phyloP scores from a whole-genome alignment of 805 yeast species.

The Zygosaccharomyces bailii region DNA sequence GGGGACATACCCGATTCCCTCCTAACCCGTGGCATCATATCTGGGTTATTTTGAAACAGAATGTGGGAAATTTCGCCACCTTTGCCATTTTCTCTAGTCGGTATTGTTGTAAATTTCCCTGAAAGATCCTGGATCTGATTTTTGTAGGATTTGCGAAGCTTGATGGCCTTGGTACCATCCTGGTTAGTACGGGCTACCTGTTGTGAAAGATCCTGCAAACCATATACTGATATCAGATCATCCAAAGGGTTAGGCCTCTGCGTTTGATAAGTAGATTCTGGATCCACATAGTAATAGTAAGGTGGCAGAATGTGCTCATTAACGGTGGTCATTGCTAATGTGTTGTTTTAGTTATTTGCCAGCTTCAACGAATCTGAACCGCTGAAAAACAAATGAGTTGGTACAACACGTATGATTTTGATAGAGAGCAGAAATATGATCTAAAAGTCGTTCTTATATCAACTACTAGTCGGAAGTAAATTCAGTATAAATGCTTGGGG shows the following conservation, averaged over 20 bases:
- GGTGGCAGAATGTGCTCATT: conserved; percentile 29
- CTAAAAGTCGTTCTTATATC: too few relatives aligned
- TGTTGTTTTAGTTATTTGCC: neutral
- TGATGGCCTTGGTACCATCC: conserved; percentile 88
- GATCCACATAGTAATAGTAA: conserved; percentile 42
- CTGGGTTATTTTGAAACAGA: conserved; percentile 35
- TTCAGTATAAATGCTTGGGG: too few relatives aligned
- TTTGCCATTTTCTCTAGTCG: conserved; percentile 42
- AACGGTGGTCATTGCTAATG: conserved; percentile 14
- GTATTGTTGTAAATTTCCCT: conserved; percentile 63
- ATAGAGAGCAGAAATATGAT: neutral
- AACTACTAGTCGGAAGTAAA: too few relatives aligned
- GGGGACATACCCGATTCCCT: conserved; percentile 28
- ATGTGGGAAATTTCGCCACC: conserved; percentile 37
- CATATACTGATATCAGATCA: conserved; percentile 68
- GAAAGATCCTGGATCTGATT: conserved; percentile 86
- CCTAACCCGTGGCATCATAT: conserved; percentile 30
- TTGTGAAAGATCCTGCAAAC: conserved; percentile 61
- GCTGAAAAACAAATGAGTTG: neutral
- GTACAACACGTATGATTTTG: neutral
- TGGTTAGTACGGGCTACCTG: conserved; percentile 84
- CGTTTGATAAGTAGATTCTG: conserved; percentile 34
- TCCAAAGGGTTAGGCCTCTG: conserved; percentile 67
- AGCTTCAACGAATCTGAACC: too few relatives aligned
- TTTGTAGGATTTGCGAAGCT: conserved; percentile 90